Conservation (phyloP, 139 green algal genomes). For the Tetratostichococcus sp. region DNA sequence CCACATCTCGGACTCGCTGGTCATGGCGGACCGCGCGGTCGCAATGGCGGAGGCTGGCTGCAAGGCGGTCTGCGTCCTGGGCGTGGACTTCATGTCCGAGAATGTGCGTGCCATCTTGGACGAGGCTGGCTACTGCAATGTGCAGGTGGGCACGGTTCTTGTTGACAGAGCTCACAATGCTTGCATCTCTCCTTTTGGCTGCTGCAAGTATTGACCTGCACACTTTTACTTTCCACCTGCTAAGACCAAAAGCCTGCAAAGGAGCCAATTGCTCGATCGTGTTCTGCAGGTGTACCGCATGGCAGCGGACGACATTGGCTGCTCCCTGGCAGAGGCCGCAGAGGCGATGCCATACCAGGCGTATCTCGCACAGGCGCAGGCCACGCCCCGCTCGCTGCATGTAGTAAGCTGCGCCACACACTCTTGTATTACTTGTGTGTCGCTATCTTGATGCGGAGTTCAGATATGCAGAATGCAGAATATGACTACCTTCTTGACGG, state of each 20-base stretch:
- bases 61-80: constrained; percentile 81
- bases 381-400: constrained; percentile 16
- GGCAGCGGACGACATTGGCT: constrained; percentile 80
- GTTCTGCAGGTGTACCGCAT: constrained; percentile 80
- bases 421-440: too few relatives aligned
- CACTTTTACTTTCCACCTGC: too few relatives aligned
- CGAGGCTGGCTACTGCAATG: constrained; percentile 61
- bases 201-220: too few relatives aligned
- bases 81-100: constrained; percentile 99
- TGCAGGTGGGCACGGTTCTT: constrained; percentile 22
- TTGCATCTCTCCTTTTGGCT: too few relatives aligned
- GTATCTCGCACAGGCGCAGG: constrained; percentile 63
- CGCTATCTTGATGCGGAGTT: too few relatives aligned
- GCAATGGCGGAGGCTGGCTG: constrained; percentile 83
- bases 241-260: neutral
- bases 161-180: neutral
- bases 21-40: constrained; percentile 85
- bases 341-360: constrained; percentile 66
- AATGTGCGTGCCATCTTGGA: constrained; percentile 97
- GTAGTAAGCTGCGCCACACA: constrained; percentile 14
- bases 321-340: constrained; percentile 93
- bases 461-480: too few relatives aligned
- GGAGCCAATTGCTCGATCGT: neutral
- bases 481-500: too few relatives aligned
- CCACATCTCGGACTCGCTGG: constrained; percentile 90